These are phyloP conservation scores for Sporisorium graminicola DNA, from an alignment of 1,284 basidiomycete species.

Conservation along the genomic window DNA sequence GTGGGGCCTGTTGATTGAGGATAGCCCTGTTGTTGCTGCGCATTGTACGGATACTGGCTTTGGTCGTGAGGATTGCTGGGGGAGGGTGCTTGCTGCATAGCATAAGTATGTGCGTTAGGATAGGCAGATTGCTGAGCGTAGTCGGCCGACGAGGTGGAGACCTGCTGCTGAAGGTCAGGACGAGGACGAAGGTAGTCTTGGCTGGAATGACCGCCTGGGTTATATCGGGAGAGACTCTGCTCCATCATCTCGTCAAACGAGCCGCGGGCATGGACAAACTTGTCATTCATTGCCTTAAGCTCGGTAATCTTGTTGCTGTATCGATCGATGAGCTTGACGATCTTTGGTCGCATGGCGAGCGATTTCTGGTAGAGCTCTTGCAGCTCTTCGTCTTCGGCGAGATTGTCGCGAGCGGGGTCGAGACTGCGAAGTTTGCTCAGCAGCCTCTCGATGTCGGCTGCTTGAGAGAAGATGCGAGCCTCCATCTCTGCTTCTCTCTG, in stretches of 20 bases:
- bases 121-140: constrained; percentile 42
- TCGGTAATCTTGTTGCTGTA: constrained; percentile 76
- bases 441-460: constrained; percentile 87
- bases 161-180: constrained; percentile 44
- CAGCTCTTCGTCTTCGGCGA: constrained; percentile 89
- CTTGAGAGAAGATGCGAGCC: constrained; percentile 84
- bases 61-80: constrained; percentile 68
- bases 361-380: constrained; percentile 93
- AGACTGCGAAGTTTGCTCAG: constrained; percentile 82
- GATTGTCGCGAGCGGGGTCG: constrained; percentile 81
- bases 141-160: constrained; percentile 37
- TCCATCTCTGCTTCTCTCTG: constrained; percentile 89
- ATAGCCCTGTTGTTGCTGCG: constrained; percentile 24
- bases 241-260: constrained; percentile 93
- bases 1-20: constrained; percentile 11
- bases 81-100: constrained; percentile 18
- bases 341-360: constrained; percentile 90
- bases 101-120: constrained; percentile 17
- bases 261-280: constrained; percentile 82
- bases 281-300: constrained; percentile 88
- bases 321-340: constrained; percentile 95
- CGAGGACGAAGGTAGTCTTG: constrained; percentile 43
- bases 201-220: constrained; percentile 52
- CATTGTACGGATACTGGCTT: constrained; percentile 53
- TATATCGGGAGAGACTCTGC: constrained; percentile 82